Evolutionary conservation across 1,139 yeast species (phyloP), one percentile per base, ranked within the genome.

Genomic region (Debaryomyces udenii): DNA sequence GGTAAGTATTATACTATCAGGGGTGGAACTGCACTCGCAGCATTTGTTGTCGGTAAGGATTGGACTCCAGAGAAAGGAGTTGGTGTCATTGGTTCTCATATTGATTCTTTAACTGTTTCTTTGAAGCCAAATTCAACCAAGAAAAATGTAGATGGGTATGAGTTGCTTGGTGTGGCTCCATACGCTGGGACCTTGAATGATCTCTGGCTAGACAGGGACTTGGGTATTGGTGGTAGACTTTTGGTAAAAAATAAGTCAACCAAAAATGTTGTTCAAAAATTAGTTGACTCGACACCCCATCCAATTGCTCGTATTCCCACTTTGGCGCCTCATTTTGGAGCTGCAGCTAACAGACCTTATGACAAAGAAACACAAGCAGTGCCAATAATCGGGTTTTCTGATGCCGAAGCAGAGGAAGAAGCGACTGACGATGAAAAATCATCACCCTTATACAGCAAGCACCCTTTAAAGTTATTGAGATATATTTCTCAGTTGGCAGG

Each of bases 281-380:
- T 81, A 51, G 74, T 81, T 20, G 76, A 76, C 56, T 79, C 86
- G 9, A 64, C 80, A 3, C 84, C 85, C 5, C 75, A 73, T 45
- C 86, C 87, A 42, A 72, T 83, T 55, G 88, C 83, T 4, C 76
- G 74, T 49, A 79, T 83, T 38, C 86, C 88, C 2, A 68, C 83
- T 1, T 64, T 81, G 51, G 87, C 88, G 3, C 83, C 83, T 4
- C 87, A 81, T 63, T 81, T 81, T 52, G 87, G 86, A 23, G 63
- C 68, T 6, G 62, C 64, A 4, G 62, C 83, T 1, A 57, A 56
- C 7, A 77, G 77, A 10, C 80, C 81, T 1, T 79, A 78, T 56
- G 81, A 82, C 59, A 65, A 58, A 39, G 88, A 83, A 56, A 80
- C 83, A 13, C 76, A 79, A 50, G 78, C 83, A 28, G 80, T 81